Base-by-base conservation (phyloP, 352 stramenopile genomes). In the Thalassiosira ordinaria region DNA sequence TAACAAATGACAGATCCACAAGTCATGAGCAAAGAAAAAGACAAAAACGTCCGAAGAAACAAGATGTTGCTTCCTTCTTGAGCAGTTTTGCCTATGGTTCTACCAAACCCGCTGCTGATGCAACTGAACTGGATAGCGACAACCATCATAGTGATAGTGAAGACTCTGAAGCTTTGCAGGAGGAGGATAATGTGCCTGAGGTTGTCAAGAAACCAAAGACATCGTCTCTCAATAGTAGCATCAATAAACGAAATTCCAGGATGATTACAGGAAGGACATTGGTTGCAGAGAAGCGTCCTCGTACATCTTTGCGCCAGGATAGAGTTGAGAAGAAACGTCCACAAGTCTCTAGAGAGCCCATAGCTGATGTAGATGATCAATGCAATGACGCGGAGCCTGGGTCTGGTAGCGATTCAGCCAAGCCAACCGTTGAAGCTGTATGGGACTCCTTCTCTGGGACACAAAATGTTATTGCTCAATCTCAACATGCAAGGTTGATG, bases 371-470 rank as follows among this genome's bases (percentile, higher is more conserved):
- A 33, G 33, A 2, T 14, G 37, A 66, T 37, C 3, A 37, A 13
- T 1, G 20, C 26, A 0, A 66, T 18, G 33, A 22, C 5, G 18
- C 49, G 31, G 24, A 20, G 41, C 41, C 41, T 57, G 22, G 52
- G 31, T 18, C 7, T 14, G 18, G 41, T 5, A 51, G 13, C 6
- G 35, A 44, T 6, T 44, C 35, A 6, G 35, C 41, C 9, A 2
- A 29, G 18, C 18, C 27, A 39, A 20, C 55, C 24, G 37, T n/a
- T 52, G 69, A 77, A 41, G 65, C 59, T 24, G 53, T 76, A 35
- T 86, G 79, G 79, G 71, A 62, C 26, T 67, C 64, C 18, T 86
- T 86, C 56, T 44, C 47, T 60, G 73, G 73, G 31, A 84, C 79
- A 20, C 51, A 78, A 51, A 61, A 70, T 63, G 57, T 86, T 13